phyloP scores from a whole-genome alignment of 352 stramenopile genomes.

The Phytopythium sindhum region DNA sequence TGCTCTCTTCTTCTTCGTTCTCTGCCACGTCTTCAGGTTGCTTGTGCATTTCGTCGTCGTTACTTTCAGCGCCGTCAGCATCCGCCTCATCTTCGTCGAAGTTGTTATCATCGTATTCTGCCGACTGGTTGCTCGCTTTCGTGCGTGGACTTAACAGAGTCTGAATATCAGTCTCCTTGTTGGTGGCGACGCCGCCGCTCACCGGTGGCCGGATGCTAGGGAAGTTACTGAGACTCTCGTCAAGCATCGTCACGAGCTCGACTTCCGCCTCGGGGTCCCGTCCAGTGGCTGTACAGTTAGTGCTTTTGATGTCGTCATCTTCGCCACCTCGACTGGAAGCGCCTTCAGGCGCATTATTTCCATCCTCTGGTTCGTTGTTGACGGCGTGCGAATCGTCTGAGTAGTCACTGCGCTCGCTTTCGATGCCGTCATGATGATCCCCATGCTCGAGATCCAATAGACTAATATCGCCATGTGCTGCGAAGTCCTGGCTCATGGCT shows the following conservation, averaged over 20 bases:
- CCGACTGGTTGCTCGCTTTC: constrained; percentile 10
- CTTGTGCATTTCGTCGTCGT: background rate
- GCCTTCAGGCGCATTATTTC: background rate
- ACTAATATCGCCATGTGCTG: background rate
- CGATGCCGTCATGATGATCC: background rate
- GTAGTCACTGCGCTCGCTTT: background rate
- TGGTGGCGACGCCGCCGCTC: background rate
- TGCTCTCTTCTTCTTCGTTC: background rate
- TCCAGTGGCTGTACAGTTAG: no score
- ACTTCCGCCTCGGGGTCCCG: constrained; percentile 9
- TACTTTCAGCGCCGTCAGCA: background rate
- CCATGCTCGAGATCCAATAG: background rate
- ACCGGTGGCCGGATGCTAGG: background rate
- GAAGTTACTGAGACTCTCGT: constrained; percentile 49
- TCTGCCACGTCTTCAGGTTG: background rate
- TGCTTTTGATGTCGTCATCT: background rate
- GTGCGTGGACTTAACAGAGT: background rate
- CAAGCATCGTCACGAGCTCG: constrained; percentile 56
- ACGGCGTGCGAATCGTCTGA: background rate
- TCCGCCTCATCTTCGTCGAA: constrained; percentile 13
- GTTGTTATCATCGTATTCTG: constrained; percentile 12
- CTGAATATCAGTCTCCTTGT: background rate
- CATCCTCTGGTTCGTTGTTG: background rate
- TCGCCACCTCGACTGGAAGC: background rate
- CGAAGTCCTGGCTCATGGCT: background rate